A percentile compares a stretch with the other conserved stretches of the same genome.
Conservation (phyloP, 192 early-diverging fungal species). For the Linderina pennispora region DNA sequence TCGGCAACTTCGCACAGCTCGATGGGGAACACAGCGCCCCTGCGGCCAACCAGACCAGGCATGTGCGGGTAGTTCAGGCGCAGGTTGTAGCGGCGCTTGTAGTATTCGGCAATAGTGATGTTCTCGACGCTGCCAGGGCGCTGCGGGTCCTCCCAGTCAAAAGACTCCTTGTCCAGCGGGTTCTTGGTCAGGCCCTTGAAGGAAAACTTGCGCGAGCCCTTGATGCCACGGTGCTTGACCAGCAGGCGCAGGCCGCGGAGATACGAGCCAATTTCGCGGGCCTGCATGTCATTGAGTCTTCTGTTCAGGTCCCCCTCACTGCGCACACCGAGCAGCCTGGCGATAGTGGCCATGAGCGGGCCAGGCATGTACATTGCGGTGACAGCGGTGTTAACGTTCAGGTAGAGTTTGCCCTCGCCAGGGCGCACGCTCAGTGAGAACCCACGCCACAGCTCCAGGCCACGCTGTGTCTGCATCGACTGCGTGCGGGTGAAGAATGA, state of each 20-base stretch:
- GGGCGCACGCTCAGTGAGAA: constrained; percentile 87
- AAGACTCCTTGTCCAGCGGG: constrained; percentile 64
- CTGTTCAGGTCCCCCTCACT: no score
- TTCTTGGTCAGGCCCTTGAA: constrained; percentile 61
- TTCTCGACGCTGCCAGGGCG: constrained; percentile 44
- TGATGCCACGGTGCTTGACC: constrained; percentile 49
- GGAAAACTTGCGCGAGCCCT: constrained; percentile 67
- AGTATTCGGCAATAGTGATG: constrained; percentile 74
- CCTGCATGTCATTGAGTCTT: no score
- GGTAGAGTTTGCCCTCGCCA: constrained; percentile 61
- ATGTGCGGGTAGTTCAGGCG: constrained; percentile 69
- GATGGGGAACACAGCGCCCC: constrained; percentile 75
- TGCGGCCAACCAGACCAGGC: constrained; percentile 73
- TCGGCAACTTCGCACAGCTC: constrained; percentile 82
- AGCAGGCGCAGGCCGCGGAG: constrained; percentile 51
- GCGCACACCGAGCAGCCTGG: no score
- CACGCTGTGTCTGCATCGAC: constrained; percentile 50
- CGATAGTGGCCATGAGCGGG: constrained; percentile 60
- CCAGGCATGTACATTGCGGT: constrained; percentile 65
- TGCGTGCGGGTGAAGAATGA: constrained; percentile 87
- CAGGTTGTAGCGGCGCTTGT: constrained; percentile 64
- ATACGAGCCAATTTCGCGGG: constrained; percentile 18
- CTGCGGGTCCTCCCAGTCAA: constrained; percentile 52
- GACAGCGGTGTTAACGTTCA: constrained; percentile 67
- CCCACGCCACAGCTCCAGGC: constrained; percentile 89